These are phyloP conservation scores for Zoysia japonica DNA, from an alignment of 176 grass and related monocot genomes.

Conservation along the genomic window DNA sequence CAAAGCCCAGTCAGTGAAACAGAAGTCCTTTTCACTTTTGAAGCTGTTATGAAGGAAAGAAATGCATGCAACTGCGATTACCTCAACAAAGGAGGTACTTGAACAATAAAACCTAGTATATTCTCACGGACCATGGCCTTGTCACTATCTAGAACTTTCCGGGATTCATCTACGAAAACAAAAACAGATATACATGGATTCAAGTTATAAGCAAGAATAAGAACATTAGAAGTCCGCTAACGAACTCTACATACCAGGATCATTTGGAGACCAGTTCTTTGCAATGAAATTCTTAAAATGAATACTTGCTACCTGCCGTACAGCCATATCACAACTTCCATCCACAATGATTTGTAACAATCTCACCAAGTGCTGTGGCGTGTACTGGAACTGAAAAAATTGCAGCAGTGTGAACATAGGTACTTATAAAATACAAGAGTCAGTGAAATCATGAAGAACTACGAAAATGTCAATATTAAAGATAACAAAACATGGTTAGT, in stretches of 20 bases:
- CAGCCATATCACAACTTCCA: conserved; percentile 75
- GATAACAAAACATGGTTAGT: not conserved
- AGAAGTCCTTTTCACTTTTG: conserved; percentile 14
- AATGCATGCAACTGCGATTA: conserved; percentile 24
- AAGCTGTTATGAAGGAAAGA: not conserved
- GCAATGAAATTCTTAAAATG: conserved; percentile 98
- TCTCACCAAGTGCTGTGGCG: conserved; percentile 75
- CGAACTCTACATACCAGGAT: conserved; percentile 52
- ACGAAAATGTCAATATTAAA: not conserved
- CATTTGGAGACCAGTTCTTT: conserved; percentile 87
- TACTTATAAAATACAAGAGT: conserved; percentile 28
- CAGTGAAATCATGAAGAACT: not conserved
- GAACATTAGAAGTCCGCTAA: not conserved
- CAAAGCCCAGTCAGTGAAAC: not conserved
- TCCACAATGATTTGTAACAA: conserved; percentile 93
- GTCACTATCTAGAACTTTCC: conserved; percentile 72
- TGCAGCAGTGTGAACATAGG: conserved; percentile 17
- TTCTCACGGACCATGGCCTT: conserved; percentile 79
- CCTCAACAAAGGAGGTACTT: conserved; percentile 88
- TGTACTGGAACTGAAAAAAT: conserved; percentile 76
- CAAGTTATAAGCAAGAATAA: conserved; percentile 19
- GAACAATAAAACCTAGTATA: conserved; percentile 87
- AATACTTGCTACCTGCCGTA: conserved; percentile 88
- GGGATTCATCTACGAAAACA: conserved; percentile 55
- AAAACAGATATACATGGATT: conserved; percentile 23